These are phyloP conservation scores for Lichtheimia corymbifera DNA, from an alignment of 371 early-diverging fungal species.

Conservation along the genomic window DNA sequence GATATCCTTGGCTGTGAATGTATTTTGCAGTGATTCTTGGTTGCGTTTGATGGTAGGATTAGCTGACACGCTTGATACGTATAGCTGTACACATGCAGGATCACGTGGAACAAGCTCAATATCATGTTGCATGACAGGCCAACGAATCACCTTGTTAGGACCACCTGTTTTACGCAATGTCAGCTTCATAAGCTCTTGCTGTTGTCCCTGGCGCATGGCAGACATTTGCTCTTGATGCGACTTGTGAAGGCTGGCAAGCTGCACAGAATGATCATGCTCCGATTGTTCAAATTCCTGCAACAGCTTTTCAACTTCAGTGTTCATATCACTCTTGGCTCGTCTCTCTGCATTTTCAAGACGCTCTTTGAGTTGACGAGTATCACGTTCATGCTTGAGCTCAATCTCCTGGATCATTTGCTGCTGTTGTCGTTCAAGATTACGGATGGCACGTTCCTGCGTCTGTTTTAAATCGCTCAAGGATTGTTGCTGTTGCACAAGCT, in stretches of 20 bases:
- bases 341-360: slow-evolving; percentile 34
- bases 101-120: slow-evolving; percentile 27
- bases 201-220: slow-evolving; percentile 36
- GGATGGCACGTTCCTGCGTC: slow-evolving; percentile 31
- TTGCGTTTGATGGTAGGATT: slow-evolving; percentile 34
- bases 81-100: slow-evolving; percentile 31
- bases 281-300: slow-evolving; percentile 53
- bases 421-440: slow-evolving; percentile 35
- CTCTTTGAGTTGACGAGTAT: slow-evolving; percentile 25
- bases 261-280: slow-evolving; percentile 43
- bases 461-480: slow-evolving; percentile 35
- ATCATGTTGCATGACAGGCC: slow-evolving; percentile 15
- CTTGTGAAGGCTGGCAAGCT: slow-evolving; percentile 37
- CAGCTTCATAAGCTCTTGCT: slow-evolving; percentile 21
- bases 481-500: slow-evolving; percentile 30
- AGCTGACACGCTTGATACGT: slow-evolving; percentile 35
- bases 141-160: slow-evolving; percentile 17
- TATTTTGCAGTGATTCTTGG: slow-evolving; percentile 27
- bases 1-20: slow-evolving; percentile 20
- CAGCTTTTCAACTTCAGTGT: slow-evolving; percentile 47
- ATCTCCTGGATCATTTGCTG: slow-evolving; percentile 25
- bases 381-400: slow-evolving; percentile 28
- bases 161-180: slow-evolving; percentile 25
- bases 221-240: slow-evolving; percentile 43
- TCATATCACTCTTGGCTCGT: slow-evolving; percentile 37